Evolutionary conservation across 192 early-diverging fungal species (phyloP), one percentile per base, ranked within the genome.

Genomic region (Radiomyces spectabilis): DNA sequence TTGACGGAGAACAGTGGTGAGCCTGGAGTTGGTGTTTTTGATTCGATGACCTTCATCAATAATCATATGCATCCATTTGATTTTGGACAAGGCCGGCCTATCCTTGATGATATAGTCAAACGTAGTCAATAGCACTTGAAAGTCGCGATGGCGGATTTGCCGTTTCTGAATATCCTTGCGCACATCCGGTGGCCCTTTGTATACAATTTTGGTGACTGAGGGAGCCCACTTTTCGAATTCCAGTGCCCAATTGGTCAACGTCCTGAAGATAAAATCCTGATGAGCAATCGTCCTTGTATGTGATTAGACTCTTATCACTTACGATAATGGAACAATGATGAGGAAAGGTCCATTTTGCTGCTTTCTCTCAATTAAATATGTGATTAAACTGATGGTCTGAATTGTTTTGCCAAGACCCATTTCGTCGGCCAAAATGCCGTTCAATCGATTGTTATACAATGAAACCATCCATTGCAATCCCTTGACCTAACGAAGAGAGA

Each of bases 161-260:
- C 68, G 68, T 18, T 80, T 63, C 54, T 86, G 81, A 37, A 96
- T 78, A 27, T 71, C 74, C 39, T 83, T 83, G 2, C 96, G 86
- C 51, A 82, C 78, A 19, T 75, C 61, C 0, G 93, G 94, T 5
- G 79, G 68, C 16, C 96, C 96, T 59, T 97, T 96, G 79, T 91
- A 99, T 0, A 92, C 91, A 52, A 97, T 82, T 56, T 86, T 93
- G 5, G 65, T 70, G 29, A 97, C 84, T 8, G 78, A 62, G 27
- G 96, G 96, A 21, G 96, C 96, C 94, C 94, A 99, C 68, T 92
- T 91, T 62, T 96, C 94, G 71, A 97, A 97, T 67, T 99, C 96
- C 5, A 90, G 64, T 16, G 86, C 80, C 96, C 96, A 99, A 71
- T 99, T 99, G 41, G 94, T 87, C 32, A 99, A 73, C 0, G 96